phyloP scores from a whole-genome alignment of 805 yeast species.

The Wickerhamomyces sydowiorum region DNA sequence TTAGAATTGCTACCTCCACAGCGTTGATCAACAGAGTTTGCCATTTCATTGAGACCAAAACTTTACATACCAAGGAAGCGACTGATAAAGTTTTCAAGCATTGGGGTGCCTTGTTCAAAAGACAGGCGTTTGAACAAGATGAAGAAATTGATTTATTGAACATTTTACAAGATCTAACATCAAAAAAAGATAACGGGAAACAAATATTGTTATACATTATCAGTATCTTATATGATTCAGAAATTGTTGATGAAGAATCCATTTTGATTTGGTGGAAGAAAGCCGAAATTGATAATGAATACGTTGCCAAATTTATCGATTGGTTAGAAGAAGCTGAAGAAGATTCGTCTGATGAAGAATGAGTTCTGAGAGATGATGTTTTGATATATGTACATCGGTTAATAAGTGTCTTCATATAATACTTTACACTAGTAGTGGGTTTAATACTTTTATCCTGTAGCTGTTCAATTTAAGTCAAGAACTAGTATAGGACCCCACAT shows the following conservation, averaged over 20 bases:
- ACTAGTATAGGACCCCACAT: too few species aligned
- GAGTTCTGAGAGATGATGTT: background rate
- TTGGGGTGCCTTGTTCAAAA: constrained; percentile 77
- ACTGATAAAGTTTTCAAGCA: constrained; percentile 64
- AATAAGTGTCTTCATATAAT: too few species aligned
- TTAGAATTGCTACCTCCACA: constrained; percentile 69
- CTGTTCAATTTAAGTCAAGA: too few species aligned
- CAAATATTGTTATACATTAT: constrained; percentile 44
- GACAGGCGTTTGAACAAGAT: constrained; percentile 77
- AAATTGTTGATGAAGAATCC: constrained; percentile 75
- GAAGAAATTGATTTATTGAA: constrained; percentile 72
- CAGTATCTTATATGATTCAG: constrained; percentile 69
- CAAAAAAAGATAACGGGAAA: constrained; percentile 33
- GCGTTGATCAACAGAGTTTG: constrained; percentile 68
- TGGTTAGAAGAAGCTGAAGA: constrained; percentile 84
- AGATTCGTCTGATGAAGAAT: constrained; percentile 50
- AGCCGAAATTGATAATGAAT: constrained; percentile 30
- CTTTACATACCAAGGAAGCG: constrained; percentile 73
- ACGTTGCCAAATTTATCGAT: constrained; percentile 70
- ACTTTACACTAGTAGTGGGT: background rate
- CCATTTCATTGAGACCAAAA: constrained; percentile 71
- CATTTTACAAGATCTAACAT: constrained; percentile 36
- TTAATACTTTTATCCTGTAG: too few species aligned
- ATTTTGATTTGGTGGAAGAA: constrained; percentile 80
- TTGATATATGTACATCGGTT: too few species aligned